phyloP scores from a whole-genome alignment of 306 rosid genomes.

The Erythrophleum fordii region DNA sequence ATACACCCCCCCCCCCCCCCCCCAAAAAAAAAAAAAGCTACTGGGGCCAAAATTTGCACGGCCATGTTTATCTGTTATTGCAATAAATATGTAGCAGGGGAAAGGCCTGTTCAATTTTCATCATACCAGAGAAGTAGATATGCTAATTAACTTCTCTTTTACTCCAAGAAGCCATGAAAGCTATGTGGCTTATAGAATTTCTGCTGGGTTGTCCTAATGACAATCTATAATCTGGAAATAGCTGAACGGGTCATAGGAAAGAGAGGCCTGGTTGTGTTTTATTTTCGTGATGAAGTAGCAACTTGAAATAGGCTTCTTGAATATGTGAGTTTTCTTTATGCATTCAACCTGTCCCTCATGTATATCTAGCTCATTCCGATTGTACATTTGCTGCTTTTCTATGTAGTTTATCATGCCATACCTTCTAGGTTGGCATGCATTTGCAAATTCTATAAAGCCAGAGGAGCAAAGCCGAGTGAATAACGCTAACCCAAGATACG shows the following conservation, averaged over 20 bases:
- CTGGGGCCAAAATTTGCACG: not conserved
- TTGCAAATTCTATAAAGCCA: slow-evolving; percentile 69
- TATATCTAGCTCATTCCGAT: slow-evolving; percentile 8
- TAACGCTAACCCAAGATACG: slow-evolving; percentile 62
- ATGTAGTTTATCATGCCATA: slow-evolving; percentile 82
- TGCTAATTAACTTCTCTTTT: not conserved
- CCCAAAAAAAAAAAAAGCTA: not conserved
- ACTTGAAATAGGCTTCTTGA: not conserved
- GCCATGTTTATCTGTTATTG: slow-evolving; percentile 6
- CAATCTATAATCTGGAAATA: slow-evolving; percentile 26
- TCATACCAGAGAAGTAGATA: not conserved
- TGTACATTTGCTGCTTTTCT: slow-evolving; percentile 12
- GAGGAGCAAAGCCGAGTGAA: slow-evolving; percentile 52
- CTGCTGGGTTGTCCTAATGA: not conserved
- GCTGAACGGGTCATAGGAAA: slow-evolving; percentile 10
- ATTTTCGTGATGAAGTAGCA: not conserved
- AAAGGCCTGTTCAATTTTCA: slow-evolving; percentile 5
- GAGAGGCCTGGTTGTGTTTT: slow-evolving; percentile 2
- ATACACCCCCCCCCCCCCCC: not conserved
- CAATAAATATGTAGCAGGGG: not conserved
- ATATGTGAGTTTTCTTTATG: not conserved
- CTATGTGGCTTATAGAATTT: slow-evolving; percentile 2
- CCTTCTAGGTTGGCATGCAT: slow-evolving; percentile 89
- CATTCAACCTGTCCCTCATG: not conserved
- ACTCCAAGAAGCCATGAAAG: not conserved